Evolutionary conservation across 495 filamentous ascomycete genomes (phyloP), one percentile per base, ranked within the genome.

Genomic region (Aspergillus sparsus): DNA sequence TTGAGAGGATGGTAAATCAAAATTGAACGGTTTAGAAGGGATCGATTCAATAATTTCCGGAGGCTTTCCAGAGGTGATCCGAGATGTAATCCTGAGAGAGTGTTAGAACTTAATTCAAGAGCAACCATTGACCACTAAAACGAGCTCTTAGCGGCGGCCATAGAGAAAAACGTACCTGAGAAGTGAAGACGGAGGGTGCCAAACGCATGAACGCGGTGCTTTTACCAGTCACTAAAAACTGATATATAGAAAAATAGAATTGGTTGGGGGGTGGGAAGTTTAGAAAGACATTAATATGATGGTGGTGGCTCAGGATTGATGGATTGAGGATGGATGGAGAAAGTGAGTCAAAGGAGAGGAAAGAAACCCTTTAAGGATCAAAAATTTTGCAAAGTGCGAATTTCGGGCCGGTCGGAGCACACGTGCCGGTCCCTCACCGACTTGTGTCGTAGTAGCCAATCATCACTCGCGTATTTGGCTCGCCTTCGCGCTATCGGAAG

Each of bases 31-130:
- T 62, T 50, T 47, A 0, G 44, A 21, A 47, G 58, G 31, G 53
- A 65, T 71, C 62, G 62, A 55, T 83, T 89, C 81, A 93, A 16
- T 51, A 66, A 78, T 89, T 91, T 66, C 83, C 84, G 65, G 85
- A 88, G 75, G 94, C 87, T 85, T 96, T 96, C 94, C 94, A 98
- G 82, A 98, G 87, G 82, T 98, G 94, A 85, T 97, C 93, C 89
- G 91, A 96, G 82, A 96, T 90, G 82, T 96, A 96, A 84, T 96
- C 91, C 91, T 94, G 70, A 55, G 62, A 58, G 42, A 62, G n/a
- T 27, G 3, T 27, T 27, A 27, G 21, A 27, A 27, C 21, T 27
- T 3, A 27, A 27, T 27, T 27, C 21, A 27, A 27, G 3, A 27
- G 21, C 21, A 27, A 27, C 21, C 21, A 27, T 27, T 27, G 21